These are phyloP conservation scores for Ophiosphaerella herpotricha DNA, from an alignment of 2,329 filamentous ascomycete species.

Conservation along the genomic window DNA sequence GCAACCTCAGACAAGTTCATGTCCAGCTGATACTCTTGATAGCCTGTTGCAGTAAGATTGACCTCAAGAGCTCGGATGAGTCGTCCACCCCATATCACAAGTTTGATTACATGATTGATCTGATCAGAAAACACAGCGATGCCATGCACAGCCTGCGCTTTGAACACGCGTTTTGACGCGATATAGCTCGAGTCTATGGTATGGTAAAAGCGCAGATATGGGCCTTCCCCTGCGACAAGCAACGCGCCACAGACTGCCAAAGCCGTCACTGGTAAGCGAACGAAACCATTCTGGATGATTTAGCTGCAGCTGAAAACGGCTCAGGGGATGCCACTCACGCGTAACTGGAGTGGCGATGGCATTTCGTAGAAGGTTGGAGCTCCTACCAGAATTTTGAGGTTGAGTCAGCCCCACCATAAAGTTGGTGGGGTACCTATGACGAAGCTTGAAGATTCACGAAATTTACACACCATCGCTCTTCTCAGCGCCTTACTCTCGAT, in stretches of 20 bases:
- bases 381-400: constrained; percentile 33
- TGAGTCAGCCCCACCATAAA: constrained; percentile 40
- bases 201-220: constrained; percentile 47
- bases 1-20: constrained; percentile 23
- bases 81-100: constrained; percentile 45
- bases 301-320: constrained; percentile 10
- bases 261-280: constrained; percentile 52
- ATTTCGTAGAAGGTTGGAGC: constrained; percentile 33
- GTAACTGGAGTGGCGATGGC: constrained; percentile 40
- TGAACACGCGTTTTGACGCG: constrained; percentile 59
- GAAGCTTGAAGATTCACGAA: constrained; percentile 24
- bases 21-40: constrained; percentile 25
- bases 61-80: constrained; percentile 54
- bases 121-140: constrained; percentile 55
- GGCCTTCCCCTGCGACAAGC: constrained; percentile 51
- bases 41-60: constrained; percentile 21
- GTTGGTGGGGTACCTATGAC: constrained; percentile 29
- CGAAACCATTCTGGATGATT: constrained; percentile 43
- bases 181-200: constrained; percentile 28
- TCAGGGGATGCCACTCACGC: constrained; percentile 11
- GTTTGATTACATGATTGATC: constrained; percentile 23
- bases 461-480: constrained; percentile 18
- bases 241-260: constrained; percentile 44
- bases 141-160: constrained; percentile 74
- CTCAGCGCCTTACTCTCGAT: not conserved